These are phyloP conservation scores for Lycium ferocissimum DNA, from an alignment of 257 asterid genomes.

Conservation along the genomic window DNA sequence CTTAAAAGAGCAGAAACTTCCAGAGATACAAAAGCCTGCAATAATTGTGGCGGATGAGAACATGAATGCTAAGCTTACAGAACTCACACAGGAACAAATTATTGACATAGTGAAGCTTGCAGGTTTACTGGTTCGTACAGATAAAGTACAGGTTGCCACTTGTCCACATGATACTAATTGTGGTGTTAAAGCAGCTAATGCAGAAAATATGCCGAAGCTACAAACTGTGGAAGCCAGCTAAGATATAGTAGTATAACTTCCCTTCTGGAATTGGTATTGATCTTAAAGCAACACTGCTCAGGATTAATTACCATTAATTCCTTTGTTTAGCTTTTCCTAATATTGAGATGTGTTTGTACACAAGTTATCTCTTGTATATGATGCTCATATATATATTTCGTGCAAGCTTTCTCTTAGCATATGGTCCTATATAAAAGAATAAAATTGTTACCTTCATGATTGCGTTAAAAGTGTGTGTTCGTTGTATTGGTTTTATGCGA, in stretches of 20 bases:
- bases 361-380: background rate
- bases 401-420: background rate
- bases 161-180: background rate
- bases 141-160: conserved; percentile 46
- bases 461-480: background rate
- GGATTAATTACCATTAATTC: background rate
- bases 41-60: conserved; percentile 25
- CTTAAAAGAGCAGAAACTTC: conserved; percentile 32
- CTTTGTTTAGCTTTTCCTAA: background rate
- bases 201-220: conserved; percentile 4
- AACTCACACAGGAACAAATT: conserved; percentile 46
- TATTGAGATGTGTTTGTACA: background rate
- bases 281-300: background rate
- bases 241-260: background rate
- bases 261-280: background rate
- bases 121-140: conserved; percentile 42
- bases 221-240: conserved; percentile 18
- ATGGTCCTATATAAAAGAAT: background rate
- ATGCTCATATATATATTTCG: background rate
- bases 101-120: conserved; percentile 52
- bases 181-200: background rate
- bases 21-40: conserved; percentile 23
- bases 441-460: background rate
- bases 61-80: conserved; percentile 33
- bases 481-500: background rate